Percentiles rank a stretch among this genome's conserved stretches.
Evolutionary conservation across 2,329 filamentous ascomycete genomes (phyloP).

Genomic region (Penicillium sp.): DNA sequence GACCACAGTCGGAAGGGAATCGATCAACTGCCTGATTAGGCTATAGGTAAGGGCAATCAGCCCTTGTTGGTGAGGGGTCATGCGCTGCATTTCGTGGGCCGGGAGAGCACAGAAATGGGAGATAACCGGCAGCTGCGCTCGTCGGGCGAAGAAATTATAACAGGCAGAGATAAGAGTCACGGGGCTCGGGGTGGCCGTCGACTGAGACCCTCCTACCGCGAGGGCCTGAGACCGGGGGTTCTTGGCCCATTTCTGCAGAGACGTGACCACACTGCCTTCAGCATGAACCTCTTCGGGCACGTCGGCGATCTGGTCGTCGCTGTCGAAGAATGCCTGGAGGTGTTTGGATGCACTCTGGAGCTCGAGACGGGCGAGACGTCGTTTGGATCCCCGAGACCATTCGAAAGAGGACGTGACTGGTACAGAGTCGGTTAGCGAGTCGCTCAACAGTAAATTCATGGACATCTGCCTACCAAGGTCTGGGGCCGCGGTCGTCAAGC

Average conservation of each 20-base stretch:
- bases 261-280: conserved; percentile 27
- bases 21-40: conserved; percentile 39
- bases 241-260: conserved; percentile 37
- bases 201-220: conserved; percentile 30
- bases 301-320: conserved; percentile 34
- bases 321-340: conserved; percentile 37
- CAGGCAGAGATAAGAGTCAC: conserved; percentile 35
- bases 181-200: conserved; percentile 26
- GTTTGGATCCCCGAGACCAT: conserved; percentile 33
- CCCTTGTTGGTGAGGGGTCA: conserved; percentile 29
- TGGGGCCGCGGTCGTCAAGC: conserved; percentile 32
- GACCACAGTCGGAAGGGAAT: conserved; percentile 36
- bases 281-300: conserved; percentile 31
- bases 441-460: neutral
- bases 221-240: conserved; percentile 34
- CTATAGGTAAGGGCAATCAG: conserved; percentile 40
- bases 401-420: conserved; percentile 30
- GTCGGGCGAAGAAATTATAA: conserved; percentile 32
- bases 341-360: conserved; percentile 36
- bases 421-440: conserved; percentile 1
- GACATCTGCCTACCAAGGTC: conserved; percentile 29
- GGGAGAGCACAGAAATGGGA: conserved; percentile 39
- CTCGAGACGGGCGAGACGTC: conserved; percentile 34
- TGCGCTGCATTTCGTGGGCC: conserved; percentile 17
- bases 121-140: conserved; percentile 32